phyloP scores from a whole-genome alignment of 169 alveolate genomes.

The Sarcocystis neurona region DNA sequence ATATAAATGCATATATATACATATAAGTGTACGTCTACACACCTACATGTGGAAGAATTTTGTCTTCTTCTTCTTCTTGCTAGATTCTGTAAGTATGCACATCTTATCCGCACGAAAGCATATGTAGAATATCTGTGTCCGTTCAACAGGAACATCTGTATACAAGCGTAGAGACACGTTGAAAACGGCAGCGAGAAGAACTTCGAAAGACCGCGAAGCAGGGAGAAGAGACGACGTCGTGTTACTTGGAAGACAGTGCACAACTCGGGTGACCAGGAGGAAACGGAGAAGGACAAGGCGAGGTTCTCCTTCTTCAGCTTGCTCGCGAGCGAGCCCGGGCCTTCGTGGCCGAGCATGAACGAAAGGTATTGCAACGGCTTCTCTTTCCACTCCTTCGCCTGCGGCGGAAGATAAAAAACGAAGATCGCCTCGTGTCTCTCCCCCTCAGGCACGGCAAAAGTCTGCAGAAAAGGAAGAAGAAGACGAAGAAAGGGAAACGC shows the following conservation, averaged over 20 bases:
- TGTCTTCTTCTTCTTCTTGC: too few relatives aligned
- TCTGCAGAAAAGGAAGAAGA: slow-evolving; percentile 15
- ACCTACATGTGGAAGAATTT: too few relatives aligned
- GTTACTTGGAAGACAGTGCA: slow-evolving; percentile 52
- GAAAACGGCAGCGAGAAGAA: too few relatives aligned
- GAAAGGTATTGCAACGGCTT: slow-evolving; percentile 23
- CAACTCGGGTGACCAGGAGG: slow-evolving; percentile 30
- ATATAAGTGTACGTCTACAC: too few relatives aligned
- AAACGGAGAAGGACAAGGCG: slow-evolving; percentile 56
- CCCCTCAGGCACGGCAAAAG: slow-evolving; percentile 3
- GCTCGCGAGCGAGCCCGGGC: slow-evolving; percentile 75
- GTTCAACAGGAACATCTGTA: too few relatives aligned
- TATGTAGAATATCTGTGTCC: too few relatives aligned
- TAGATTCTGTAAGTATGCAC: too few relatives aligned
- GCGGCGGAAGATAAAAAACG: slow-evolving; percentile 50
- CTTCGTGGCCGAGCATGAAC: slow-evolving; percentile 77
- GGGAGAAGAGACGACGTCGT: background rate
- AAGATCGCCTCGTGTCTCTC: slow-evolving; percentile 15
- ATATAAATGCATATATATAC: too few relatives aligned
- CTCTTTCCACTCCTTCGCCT: background rate
- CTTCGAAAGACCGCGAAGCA: background rate
- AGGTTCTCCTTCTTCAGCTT: slow-evolving; percentile 74
- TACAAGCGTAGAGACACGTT: too few relatives aligned
- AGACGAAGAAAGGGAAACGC: background rate
- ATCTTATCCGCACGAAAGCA: too few relatives aligned